Evolutionary conservation across 805 yeast species (phyloP).

Genomic region (Komagataella phaffii): DNA sequence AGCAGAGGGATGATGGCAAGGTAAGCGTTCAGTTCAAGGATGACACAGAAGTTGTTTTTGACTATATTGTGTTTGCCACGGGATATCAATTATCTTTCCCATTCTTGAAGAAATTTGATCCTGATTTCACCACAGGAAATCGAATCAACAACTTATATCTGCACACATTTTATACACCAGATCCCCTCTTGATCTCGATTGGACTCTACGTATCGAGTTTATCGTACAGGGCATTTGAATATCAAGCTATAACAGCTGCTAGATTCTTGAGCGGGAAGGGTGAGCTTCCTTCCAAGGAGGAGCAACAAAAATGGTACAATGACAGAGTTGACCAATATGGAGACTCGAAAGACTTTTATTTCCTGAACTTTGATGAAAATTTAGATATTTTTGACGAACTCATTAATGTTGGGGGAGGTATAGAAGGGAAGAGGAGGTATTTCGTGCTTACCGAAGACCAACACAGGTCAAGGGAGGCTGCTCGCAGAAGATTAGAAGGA

Average conservation of each 20-base stretch:
- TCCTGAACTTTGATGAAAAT: conserved; percentile 21
- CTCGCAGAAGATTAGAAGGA: background rate
- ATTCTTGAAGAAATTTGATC: conserved; percentile 9
- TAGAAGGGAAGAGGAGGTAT: background rate
- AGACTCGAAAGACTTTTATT: conserved; percentile 16
- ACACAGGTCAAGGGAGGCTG: background rate
- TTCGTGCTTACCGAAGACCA: background rate
- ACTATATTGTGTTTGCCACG: conserved; percentile 1
- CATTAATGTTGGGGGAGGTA: conserved; percentile 15
- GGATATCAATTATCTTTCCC: conserved; percentile 18
- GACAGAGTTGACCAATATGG: conserved; percentile 16
- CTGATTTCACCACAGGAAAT: conserved; percentile 15
- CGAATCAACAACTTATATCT: conserved; percentile 17
- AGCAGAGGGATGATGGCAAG: conserved; percentile 11
- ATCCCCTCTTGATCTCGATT: conserved; percentile 20
- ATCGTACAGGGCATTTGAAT: conserved; percentile 25
- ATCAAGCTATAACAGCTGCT: conserved; percentile 23
- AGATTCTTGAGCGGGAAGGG: conserved; percentile 19
- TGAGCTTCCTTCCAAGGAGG: conserved; percentile 15
- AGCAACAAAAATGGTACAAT: conserved; percentile 18
- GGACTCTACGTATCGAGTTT: conserved; percentile 25
- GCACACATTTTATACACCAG: conserved; percentile 19
- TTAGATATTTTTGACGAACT: conserved; percentile 13
- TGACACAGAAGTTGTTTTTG: conserved; percentile 13
- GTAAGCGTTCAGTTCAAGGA: conserved; percentile 3